These are phyloP conservation scores for Galerina marginata DNA, from an alignment of 768 basidiomycete genomes.

Conservation along the genomic window DNA sequence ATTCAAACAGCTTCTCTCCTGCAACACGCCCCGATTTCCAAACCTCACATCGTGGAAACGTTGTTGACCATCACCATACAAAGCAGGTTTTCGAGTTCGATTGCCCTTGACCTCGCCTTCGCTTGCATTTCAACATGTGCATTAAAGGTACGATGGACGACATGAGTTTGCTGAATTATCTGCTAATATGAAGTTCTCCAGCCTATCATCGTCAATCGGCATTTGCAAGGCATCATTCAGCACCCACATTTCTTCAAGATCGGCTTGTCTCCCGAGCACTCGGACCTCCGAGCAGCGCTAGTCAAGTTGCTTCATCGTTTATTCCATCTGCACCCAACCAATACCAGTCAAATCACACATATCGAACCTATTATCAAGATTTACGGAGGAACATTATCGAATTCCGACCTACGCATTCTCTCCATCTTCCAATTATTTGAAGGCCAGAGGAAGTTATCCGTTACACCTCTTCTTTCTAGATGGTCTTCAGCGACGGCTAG, in stretches of 20 bases:
- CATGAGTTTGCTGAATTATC: background rate
- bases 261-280: slow-evolving; percentile 33
- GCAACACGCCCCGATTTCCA: slow-evolving; percentile 38
- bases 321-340: slow-evolving; percentile 78
- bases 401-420: slow-evolving; percentile 69
- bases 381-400: slow-evolving; percentile 76
- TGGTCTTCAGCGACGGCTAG: slow-evolving; percentile 64
- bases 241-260: slow-evolving; percentile 64
- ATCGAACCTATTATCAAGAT: slow-evolving; percentile 76
- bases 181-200: slow-evolving; percentile 24
- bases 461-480: slow-evolving; percentile 61
- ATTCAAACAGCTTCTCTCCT: slow-evolving; percentile 35
- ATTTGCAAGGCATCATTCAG: slow-evolving; percentile 77
- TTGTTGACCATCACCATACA: slow-evolving; percentile 68
- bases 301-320: slow-evolving; percentile 64
- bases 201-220: slow-evolving; percentile 77
- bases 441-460: slow-evolving; percentile 64
- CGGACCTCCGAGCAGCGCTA: slow-evolving; percentile 48
- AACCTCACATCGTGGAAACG: slow-evolving; percentile 72
- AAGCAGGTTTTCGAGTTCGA: slow-evolving; percentile 52
- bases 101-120: slow-evolving; percentile 49
- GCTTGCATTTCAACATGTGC: slow-evolving; percentile 43
- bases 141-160: slow-evolving; percentile 62
- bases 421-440: slow-evolving; percentile 84
- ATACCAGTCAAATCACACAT: slow-evolving; percentile 86